Base-by-base conservation (phyloP, 2,329 filamentous ascomycete genomes). In the Colletotrichum orbiculare region DNA sequence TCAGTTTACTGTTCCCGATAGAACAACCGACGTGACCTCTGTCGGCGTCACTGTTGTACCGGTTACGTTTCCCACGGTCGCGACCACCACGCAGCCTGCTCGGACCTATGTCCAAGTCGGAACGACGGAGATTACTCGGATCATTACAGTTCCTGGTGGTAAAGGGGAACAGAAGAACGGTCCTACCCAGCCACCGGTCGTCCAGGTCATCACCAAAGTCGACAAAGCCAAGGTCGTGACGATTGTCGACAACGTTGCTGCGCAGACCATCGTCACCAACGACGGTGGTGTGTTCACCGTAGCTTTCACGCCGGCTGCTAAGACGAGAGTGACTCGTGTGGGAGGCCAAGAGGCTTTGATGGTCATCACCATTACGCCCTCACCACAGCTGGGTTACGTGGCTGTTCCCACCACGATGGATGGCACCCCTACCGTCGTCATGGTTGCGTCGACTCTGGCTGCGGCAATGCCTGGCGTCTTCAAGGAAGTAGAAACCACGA, bases 181-280 rank as follows among this genome's bases (percentile, higher is more conserved):
- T 35, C 9, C 52, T 17, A 62, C 50, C 17, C 53, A 48, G 13
- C 45, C 60, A 6, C 70, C 71, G 0, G 67, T 71, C 7, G 69
- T 70, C n/a, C 48, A 71, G 1, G 65, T 73, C 5, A 50, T 71
- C 2, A 71, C 70, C 4, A 70, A 69, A 2, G 69, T 74, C 0
- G 39, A 69, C 0, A 68, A 67, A 5, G 72, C 69, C 4, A 60
- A 60, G 1, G 68, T 69, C 1, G 60, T 71, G 6, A 68, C 66
- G 1, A 43, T 66, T 1, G 54, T 70, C 1, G 53, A 69, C 33
- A 60, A 59, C n/a, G 42, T 39, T 5, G 38, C 42, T 6, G 63
- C 68, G 8, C 53, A 68, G 47, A 63, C 41, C 11, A 48, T 69
- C 10, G 59, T 70, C 6, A 66, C 54, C 13, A 46, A 45, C 5